A percentile compares a stretch with the other conserved stretches of the same genome.
phyloP scores from a whole-genome alignment of 2,329 filamentous ascomycete genomes.

The Neopestalotiopsis sp. region DNA sequence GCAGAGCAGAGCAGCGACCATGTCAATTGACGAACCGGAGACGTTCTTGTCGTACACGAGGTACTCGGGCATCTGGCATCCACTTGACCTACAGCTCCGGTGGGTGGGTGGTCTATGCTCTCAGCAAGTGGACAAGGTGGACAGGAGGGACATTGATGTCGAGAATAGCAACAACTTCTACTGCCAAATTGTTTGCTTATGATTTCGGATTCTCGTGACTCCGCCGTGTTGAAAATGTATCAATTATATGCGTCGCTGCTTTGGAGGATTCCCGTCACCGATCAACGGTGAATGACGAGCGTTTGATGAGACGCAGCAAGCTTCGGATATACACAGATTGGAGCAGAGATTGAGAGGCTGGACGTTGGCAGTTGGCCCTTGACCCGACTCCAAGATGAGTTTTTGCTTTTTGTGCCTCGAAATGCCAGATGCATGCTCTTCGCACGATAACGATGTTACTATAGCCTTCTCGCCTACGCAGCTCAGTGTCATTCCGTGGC shows the following conservation, averaged over 20 bases:
- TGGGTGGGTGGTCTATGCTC: neutral
- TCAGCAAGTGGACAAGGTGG: no score
- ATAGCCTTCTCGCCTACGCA: conserved; percentile 3
- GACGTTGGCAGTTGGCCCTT: neutral
- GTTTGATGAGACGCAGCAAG: neutral
- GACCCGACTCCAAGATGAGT: neutral
- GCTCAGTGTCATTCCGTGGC: neutral
- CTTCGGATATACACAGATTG: neutral
- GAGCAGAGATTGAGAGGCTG: no score
- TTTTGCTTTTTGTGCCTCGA: neutral
- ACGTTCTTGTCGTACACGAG: no score
- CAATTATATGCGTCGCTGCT: neutral
- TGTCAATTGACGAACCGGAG: no score
- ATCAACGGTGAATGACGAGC: neutral
- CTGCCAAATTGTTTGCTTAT: neutral
- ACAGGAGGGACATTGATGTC: neutral
- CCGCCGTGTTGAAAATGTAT: neutral
- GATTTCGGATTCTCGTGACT: neutral
- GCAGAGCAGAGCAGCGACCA: no score
- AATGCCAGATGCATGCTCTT: neutral
- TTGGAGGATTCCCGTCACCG: neutral
- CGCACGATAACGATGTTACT: neutral
- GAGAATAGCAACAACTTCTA: neutral
- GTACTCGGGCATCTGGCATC: neutral
- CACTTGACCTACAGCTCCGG: neutral